phyloP scores from a whole-genome alignment of 371 early-diverging fungal species.

The Apophysomyces trapeziformis region DNA sequence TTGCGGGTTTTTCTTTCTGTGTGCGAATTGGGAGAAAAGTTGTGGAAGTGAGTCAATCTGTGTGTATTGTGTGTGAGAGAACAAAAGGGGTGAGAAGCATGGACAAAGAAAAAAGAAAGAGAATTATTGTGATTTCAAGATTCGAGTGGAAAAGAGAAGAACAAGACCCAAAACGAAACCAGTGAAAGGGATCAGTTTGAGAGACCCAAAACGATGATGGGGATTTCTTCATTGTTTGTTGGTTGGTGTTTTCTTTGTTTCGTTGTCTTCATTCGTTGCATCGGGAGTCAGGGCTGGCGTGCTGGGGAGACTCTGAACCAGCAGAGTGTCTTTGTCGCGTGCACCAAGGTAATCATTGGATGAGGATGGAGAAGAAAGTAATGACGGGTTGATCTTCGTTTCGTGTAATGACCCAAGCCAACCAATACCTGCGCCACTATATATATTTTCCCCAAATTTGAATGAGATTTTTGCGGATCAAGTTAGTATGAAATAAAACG shows the following conservation, averaged over 20 bases:
- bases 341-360: conserved; percentile 45
- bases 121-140: neutral
- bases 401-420: conserved; percentile 46
- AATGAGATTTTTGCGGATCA: too few relatives aligned
- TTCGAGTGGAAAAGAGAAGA: conserved; percentile 1
- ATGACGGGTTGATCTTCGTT: conserved; percentile 17
- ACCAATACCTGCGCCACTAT: conserved; percentile 54
- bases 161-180: neutral
- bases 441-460: neutral
- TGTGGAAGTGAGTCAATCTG: too few relatives aligned
- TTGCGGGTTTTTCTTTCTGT: neutral
- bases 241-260: neutral
- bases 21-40: too few relatives aligned
- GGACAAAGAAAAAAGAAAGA: conserved; percentile 8
- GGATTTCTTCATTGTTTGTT: neutral
- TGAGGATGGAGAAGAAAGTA: conserved; percentile 10
- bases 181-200: conserved; percentile 2
- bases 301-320: conserved; percentile 36
- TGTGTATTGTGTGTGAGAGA: too few relatives aligned
- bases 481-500: too few relatives aligned
- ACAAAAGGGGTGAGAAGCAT: neutral
- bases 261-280: conserved; percentile 9
- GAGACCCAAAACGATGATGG: conserved; percentile 9
- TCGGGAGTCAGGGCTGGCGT: neutral
- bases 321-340: conserved; percentile 41